phyloP scores from a whole-genome alignment of 2,329 filamentous ascomycete species.

The Ophiocordyceps camponoti-leonardi region DNA sequence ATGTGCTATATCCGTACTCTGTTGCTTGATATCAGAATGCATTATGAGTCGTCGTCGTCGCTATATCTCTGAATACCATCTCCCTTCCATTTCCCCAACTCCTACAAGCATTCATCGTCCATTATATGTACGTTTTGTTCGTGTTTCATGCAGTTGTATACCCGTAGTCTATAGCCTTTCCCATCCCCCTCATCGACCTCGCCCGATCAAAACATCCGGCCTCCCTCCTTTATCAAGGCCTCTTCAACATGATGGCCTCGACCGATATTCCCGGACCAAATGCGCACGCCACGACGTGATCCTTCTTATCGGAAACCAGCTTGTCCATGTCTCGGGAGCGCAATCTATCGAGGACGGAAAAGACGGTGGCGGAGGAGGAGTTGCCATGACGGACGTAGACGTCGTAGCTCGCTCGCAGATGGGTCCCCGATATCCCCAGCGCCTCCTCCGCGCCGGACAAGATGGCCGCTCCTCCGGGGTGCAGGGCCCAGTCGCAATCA shows the following conservation, averaged over 20 bases:
- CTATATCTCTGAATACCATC: no score
- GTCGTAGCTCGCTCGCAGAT: constrained; percentile 53
- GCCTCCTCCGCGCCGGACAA: constrained; percentile 42
- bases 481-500: constrained; percentile 58
- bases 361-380: constrained; percentile 50
- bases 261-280: constrained; percentile 54
- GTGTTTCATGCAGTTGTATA: no score
- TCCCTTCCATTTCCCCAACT: no score
- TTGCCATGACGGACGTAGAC: constrained; percentile 54
- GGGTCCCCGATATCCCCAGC: constrained; percentile 33
- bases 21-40: no score
- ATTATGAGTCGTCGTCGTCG: no score
- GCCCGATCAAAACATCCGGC: no score
- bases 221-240: constrained; percentile 9
- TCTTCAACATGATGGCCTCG: constrained; percentile 50
- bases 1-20: no score
- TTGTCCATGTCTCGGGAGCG: constrained; percentile 42
- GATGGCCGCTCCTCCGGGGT: constrained; percentile 52
- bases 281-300: constrained; percentile 48
- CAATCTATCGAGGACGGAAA: constrained; percentile 47
- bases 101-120: no score
- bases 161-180: no score
- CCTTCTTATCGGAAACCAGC: constrained; percentile 19
- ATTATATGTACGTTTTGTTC: no score
- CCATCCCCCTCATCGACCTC: no score